Percentiles rank a stretch among this genome's conserved stretches.
Conservation (phyloP, 139 green algal species). For the Spirogloea muscicola region DNA sequence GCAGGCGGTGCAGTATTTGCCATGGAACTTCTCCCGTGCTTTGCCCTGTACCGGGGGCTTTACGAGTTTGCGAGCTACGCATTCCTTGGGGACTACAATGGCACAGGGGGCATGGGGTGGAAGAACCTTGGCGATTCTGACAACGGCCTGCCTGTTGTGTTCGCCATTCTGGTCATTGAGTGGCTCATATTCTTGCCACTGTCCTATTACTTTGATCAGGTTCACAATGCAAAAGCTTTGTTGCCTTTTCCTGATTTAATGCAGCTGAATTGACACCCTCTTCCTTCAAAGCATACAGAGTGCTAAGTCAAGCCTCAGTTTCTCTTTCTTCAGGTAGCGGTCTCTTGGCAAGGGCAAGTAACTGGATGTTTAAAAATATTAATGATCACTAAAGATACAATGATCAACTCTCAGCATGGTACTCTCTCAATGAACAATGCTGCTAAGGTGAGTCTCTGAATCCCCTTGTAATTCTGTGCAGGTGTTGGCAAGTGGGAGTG, state of each 20-base stretch:
- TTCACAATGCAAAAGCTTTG: no score
- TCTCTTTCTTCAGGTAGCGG: no score
- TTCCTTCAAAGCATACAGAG: background rate
- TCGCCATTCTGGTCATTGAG: conserved; percentile 74
- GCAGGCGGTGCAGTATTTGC: conserved; percentile 36
- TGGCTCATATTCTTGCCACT: conserved; percentile 64
- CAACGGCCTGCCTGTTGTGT: conserved; percentile 63
- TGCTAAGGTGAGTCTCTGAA: no score
- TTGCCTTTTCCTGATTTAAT: background rate
- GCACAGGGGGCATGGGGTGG: conserved; percentile 58
- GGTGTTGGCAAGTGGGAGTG: conserved; percentile 67
- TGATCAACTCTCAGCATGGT: no score
- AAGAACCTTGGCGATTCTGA: conserved; percentile 58
- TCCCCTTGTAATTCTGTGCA: no score
- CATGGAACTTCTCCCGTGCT: conserved; percentile 74
- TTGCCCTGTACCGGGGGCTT: conserved; percentile 74
- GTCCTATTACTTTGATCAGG: conserved; percentile 41
- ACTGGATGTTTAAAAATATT: no score
- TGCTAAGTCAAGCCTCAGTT: background rate
- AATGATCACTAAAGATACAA: no score
- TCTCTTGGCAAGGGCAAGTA: no score
- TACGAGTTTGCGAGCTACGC: conserved; percentile 69
- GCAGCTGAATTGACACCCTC: background rate
- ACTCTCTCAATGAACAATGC: no score
- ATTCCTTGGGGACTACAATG: conserved; percentile 39